Evolutionary conservation across 805 yeast genomes (phyloP).

Genomic region (Kregervanrija delftensis): DNA sequence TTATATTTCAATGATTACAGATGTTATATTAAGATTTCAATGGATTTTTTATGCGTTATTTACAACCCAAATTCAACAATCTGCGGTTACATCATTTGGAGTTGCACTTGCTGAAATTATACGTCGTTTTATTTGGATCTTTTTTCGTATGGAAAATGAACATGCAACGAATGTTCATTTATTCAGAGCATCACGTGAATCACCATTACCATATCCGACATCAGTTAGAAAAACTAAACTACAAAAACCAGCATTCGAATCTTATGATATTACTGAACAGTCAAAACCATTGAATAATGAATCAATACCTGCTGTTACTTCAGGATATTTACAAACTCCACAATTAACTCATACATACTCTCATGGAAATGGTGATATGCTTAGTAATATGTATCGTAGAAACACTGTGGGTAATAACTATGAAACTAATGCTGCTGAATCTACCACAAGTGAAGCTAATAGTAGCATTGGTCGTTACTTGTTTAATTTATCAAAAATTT

Average conservation of each 20-base stretch:
- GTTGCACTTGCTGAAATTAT: constrained; percentile 77
- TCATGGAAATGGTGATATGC: background rate
- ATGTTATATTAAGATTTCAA: constrained; percentile 73
- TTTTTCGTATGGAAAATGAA: constrained; percentile 93
- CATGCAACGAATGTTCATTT: constrained; percentile 85
- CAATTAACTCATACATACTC: background rate
- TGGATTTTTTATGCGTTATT: constrained; percentile 89
- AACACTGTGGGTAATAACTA: background rate
- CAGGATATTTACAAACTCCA: constrained; percentile 2
- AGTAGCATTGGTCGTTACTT: constrained; percentile 22
- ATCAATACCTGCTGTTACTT: background rate
- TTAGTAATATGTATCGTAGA: background rate
- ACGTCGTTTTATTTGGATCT: constrained; percentile 83
- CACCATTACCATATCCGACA: constrained; percentile 73
- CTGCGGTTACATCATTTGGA: constrained; percentile 77
- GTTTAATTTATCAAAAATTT: constrained; percentile 41
- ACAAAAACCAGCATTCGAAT: too few relatives aligned
- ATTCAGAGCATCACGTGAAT: constrained; percentile 81
- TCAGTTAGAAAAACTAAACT: too few relatives aligned
- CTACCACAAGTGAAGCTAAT: background rate
- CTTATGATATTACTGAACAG: too few relatives aligned
- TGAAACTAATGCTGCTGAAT: background rate
- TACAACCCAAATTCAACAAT: constrained; percentile 71
- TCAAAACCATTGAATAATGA: background rate
- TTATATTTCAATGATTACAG: constrained; percentile 66